These are phyloP conservation scores for Novakomyces olei DNA, from an alignment of 805 yeast genomes.

Conservation along the genomic window DNA sequence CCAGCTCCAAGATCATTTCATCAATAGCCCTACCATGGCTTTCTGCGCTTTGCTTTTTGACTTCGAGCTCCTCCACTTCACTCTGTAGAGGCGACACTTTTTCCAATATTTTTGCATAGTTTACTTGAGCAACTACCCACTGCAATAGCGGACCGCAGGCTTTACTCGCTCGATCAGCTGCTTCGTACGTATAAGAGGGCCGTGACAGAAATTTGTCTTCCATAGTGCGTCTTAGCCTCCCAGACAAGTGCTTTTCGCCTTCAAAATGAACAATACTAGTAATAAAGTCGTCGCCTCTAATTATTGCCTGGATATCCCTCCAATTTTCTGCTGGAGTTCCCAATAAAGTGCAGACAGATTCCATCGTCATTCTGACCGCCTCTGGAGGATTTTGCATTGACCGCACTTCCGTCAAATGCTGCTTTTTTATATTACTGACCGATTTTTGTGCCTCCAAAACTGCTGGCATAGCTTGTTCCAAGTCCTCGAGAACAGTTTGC, in stretches of 20 bases:
- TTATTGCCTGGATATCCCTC: constrained; percentile 65
- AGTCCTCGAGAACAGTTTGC: constrained; percentile 32
- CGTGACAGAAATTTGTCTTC: constrained; percentile 36
- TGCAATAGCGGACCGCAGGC: constrained; percentile 82
- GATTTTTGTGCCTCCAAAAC: constrained; percentile 66
- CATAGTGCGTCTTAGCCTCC: constrained; percentile 33
- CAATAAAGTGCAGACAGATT: constrained; percentile 64
- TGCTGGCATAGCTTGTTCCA: constrained; percentile 66
- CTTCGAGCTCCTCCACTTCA: constrained; percentile 42
- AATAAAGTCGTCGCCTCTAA: constrained; percentile 72
- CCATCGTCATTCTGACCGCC: constrained; percentile 63
- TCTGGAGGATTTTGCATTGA: constrained; percentile 83
- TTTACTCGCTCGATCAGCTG: constrained; percentile 72
- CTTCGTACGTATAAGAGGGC: constrained; percentile 42
- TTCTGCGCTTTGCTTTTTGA: constrained; percentile 35
- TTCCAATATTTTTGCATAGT: constrained; percentile 48
- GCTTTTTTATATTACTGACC: constrained; percentile 81
- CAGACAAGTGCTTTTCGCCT: constrained; percentile 33
- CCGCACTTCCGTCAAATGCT: constrained; percentile 70
- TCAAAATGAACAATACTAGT: constrained; percentile 57
- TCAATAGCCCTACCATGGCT: constrained; percentile 55
- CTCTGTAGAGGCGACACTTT: constrained; percentile 48
- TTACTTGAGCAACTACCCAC: constrained; percentile 81
- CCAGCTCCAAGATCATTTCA: constrained; percentile 54
- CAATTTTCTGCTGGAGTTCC: constrained; percentile 47